Conservation (phyloP, 1,284 basidiomycete genomes). For the Tremellales sp. region DNA sequence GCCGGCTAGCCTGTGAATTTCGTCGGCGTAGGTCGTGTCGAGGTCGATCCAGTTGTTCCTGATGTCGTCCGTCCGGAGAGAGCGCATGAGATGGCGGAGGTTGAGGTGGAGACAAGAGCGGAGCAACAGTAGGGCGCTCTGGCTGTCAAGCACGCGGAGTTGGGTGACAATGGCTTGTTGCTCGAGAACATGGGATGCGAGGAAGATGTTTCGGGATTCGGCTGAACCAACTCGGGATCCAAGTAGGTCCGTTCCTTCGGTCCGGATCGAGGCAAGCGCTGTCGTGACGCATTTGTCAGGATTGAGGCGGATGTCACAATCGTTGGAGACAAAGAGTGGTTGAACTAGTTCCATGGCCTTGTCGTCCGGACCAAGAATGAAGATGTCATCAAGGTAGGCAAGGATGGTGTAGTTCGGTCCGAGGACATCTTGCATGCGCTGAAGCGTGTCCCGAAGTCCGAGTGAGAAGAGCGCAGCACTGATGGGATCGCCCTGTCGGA, state of each 20-base stretch:
- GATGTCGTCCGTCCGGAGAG: constrained; percentile 11
- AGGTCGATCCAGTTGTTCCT: constrained; percentile 7
- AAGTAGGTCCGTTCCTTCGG: constrained; percentile 2
- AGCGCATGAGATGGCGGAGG: constrained; percentile 35
- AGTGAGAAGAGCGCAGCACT: constrained; percentile 23
- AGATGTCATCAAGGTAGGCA: constrained; percentile 25
- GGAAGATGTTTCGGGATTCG: constrained; percentile 2
- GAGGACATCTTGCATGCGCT: constrained; percentile 7
- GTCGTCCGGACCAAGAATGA: constrained; percentile 6
- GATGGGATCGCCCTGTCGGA: constrained; percentile 24
- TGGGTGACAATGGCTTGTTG: not conserved
- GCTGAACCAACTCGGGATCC: constrained; percentile 5
- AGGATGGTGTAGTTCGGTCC: constrained; percentile 9
- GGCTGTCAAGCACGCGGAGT: constrained; percentile 10
- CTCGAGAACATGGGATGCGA: constrained; percentile 1
- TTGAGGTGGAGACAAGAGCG: constrained; percentile 12
- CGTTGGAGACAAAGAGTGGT: not conserved
- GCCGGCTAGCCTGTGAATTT: constrained; percentile 3
- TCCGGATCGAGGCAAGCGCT: constrained; percentile 7
- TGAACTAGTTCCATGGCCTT: no score
- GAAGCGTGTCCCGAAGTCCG: constrained; percentile 9
- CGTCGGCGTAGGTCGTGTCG: constrained; percentile 1
- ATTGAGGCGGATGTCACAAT: constrained; percentile 1
- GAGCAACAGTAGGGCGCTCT: constrained; percentile 18
- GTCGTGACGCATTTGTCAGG: not conserved